These are phyloP conservation scores for Phlebopus sp. DNA, from an alignment of 1,284 basidiomycete genomes.

Conservation along the genomic window DNA sequence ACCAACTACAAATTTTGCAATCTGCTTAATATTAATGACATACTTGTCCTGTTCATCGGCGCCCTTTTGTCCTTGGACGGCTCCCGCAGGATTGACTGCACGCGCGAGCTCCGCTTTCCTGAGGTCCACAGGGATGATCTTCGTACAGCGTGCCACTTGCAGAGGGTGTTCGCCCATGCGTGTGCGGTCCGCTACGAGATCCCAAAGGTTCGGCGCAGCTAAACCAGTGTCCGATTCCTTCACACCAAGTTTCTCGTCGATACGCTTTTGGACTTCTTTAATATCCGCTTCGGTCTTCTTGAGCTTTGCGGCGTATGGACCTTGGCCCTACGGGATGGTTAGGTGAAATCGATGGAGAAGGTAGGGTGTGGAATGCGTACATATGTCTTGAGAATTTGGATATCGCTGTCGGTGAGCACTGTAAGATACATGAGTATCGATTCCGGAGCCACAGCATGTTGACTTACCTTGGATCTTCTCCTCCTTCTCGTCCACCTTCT, in stretches of 20 bases:
- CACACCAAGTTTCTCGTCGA: conserved; percentile 96
- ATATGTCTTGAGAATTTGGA: conserved; percentile 99
- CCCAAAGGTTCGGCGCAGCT: conserved; percentile 96
- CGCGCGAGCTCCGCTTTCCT: conserved; percentile 70
- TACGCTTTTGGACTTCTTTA: conserved; percentile 94
- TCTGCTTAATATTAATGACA: conserved; percentile 99
- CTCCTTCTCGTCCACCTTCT: conserved; percentile 80
- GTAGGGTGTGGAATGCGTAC: conserved; percentile 39
- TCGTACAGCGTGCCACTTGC: conserved; percentile 97
- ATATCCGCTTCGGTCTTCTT: conserved; percentile 93
- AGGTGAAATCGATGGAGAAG: not conserved
- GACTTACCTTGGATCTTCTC: conserved; percentile 87
- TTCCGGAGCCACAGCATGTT: not conserved
- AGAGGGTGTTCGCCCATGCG: conserved; percentile 93
- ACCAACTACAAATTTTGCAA: conserved; percentile 99
- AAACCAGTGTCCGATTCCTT: conserved; percentile 99
- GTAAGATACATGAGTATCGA: conserved; percentile 15
- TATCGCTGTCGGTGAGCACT: conserved; percentile 98
- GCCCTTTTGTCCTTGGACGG: conserved; percentile 80
- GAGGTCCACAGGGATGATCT: conserved; percentile 88
- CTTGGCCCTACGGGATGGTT: conserved; percentile 78
- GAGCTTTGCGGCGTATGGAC: conserved; percentile 88
- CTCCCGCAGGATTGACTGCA: conserved; percentile 69
- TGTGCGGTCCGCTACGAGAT: conserved; percentile 83
- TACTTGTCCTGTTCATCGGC: conserved; percentile 99